phyloP scores from a whole-genome alignment of 345 rosid genomes.

The Stellera chamaejasme region DNA sequence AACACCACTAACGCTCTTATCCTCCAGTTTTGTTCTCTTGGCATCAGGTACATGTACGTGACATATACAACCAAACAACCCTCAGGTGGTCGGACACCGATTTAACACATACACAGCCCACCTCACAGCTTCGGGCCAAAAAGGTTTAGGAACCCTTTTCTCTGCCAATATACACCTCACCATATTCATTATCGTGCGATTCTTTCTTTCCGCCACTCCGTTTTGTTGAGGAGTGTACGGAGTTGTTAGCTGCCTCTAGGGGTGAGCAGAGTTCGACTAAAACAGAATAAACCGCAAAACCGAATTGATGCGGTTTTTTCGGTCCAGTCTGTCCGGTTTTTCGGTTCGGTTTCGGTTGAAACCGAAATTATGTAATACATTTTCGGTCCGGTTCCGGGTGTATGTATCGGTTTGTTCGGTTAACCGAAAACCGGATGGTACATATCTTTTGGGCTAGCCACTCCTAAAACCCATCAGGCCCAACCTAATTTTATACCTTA shows the following conservation, averaged over 20 bases:
- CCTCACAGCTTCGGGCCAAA: background rate
- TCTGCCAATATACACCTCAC: background rate
- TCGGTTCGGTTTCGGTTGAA: too few species aligned
- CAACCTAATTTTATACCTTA: too few species aligned
- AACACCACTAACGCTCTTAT: conserved; percentile 3
- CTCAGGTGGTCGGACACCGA: background rate
- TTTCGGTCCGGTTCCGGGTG: too few species aligned
- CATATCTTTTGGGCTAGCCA: too few species aligned
- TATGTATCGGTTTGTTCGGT: too few species aligned
- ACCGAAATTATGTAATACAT: too few species aligned
- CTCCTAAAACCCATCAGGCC: too few species aligned
- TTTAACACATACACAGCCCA: background rate
- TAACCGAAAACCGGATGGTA: too few species aligned
- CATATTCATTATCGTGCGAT: background rate
- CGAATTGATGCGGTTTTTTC: too few species aligned
- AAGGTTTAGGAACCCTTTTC: background rate
- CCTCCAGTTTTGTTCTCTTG: conserved; percentile 7
- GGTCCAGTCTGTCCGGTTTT: too few species aligned
- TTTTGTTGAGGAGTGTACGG: background rate
- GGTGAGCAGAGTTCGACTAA: too few species aligned
- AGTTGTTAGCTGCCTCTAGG: background rate
- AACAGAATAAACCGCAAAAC: too few species aligned
- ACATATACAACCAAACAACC: background rate
- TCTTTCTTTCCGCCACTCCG: background rate
- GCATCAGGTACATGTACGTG: background rate